Conservation (phyloP, 2,329 filamentous ascomycete species). For the Hypomyces perniciosus region DNA sequence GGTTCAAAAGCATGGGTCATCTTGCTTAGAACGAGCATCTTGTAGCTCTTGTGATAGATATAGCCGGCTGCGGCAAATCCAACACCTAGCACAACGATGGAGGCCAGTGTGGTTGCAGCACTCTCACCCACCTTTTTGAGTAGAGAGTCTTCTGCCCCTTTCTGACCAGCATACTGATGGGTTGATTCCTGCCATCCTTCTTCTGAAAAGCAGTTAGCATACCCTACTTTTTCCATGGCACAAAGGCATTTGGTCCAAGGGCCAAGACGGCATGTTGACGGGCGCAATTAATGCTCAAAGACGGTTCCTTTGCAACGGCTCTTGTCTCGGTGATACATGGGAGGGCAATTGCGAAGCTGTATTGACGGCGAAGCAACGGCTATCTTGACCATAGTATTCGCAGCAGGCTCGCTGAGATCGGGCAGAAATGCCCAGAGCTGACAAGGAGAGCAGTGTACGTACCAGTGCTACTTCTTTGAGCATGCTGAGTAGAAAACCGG, state of each 20-base stretch:
- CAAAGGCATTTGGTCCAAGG: too few species aligned
- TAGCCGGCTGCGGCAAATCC: constrained; percentile 64
- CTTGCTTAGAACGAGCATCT: constrained; percentile 82
- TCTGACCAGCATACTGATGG: background rate
- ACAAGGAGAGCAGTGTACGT: constrained; percentile 12
- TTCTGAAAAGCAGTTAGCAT: constrained; percentile 1
- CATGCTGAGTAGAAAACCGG: constrained; percentile 25
- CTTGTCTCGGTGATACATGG: too few species aligned
- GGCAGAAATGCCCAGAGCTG: background rate
- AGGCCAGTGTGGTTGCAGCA: constrained; percentile 69
- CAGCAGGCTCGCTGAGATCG: background rate
- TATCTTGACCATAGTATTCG: background rate
- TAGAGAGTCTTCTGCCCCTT: constrained; percentile 28
- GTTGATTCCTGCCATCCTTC: background rate
- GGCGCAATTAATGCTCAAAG: too few species aligned
- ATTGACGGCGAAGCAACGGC: background rate
- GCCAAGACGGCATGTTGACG: too few species aligned
- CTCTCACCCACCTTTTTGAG: constrained; percentile 63
- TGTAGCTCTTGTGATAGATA: constrained; percentile 78
- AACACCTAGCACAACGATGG: constrained; percentile 63
- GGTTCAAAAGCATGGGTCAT: constrained; percentile 89
- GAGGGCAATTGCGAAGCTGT: background rate
- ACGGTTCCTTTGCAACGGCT: too few species aligned
- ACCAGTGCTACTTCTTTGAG: constrained; percentile 20
- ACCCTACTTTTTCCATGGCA: background rate